A percentile compares a stretch with the other conserved stretches of the same genome.
These are phyloP conservation scores for Chaetomium olivaceum DNA, from an alignment of 2,329 filamentous ascomycete species.

Conservation along the genomic window DNA sequence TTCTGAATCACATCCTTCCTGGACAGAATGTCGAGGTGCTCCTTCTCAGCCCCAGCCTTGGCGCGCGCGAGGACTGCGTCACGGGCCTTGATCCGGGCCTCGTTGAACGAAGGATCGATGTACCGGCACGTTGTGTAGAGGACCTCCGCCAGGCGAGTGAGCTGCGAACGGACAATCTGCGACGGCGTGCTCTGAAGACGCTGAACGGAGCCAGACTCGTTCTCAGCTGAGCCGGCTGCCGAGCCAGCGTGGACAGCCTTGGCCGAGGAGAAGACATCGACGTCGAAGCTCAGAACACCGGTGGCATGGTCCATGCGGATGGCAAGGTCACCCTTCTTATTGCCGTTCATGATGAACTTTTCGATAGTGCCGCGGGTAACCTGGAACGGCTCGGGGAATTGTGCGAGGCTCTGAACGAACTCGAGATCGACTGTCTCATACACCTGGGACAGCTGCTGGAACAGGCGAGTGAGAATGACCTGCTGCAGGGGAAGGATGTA, in stretches of 20 bases:
- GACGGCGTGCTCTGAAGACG: conserved; percentile 96
- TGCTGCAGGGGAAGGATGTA: conserved; percentile 95
- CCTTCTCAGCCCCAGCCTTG: conserved; percentile 84
- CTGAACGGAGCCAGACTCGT: conserved; percentile 81
- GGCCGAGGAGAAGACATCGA: conserved; percentile 95
- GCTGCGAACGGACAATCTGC: conserved; percentile 93
- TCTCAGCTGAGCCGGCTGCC: conserved; percentile 81
- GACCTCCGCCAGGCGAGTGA: conserved; percentile 86
- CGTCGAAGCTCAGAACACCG: conserved; percentile 94
- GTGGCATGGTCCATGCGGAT: conserved; percentile 96
- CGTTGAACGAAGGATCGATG: conserved; percentile 86
- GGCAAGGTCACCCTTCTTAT: conserved; percentile 98
- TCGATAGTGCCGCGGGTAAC: conserved; percentile 88
- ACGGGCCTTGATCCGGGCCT: conserved; percentile 76
- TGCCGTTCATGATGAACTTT: conserved; percentile 99
- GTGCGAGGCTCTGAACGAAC: conserved; percentile 89
- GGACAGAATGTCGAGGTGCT: conserved; percentile 80
- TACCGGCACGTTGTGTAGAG: conserved; percentile 94
- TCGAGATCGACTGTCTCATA: conserved; percentile 96
- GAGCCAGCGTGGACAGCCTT: conserved; percentile 88
- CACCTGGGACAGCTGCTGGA: conserved; percentile 98
- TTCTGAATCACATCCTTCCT: conserved; percentile 92
- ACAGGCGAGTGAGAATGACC: conserved; percentile 95
- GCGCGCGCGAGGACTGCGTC: conserved; percentile 78
- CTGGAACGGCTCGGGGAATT: conserved; percentile 96